These are phyloP conservation scores for Seminavis robusta DNA, from an alignment of 108 stramenopile genomes.

Conservation along the genomic window DNA sequence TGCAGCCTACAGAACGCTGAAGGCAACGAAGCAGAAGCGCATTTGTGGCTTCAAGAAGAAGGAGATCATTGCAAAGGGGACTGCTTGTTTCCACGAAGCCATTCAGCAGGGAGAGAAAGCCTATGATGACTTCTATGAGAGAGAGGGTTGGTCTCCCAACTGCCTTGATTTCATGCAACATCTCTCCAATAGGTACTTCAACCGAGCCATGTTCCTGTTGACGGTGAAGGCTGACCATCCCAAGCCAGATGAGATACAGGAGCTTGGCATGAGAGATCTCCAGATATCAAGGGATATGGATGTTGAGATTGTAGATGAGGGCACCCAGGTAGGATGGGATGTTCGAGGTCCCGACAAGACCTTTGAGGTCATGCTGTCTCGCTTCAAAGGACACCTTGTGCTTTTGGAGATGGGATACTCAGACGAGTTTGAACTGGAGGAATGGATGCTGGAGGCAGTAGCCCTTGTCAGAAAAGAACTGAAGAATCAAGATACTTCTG, in stretches of 20 bases:
- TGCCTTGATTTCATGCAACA: slow-evolving; percentile 46
- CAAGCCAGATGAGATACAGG: slow-evolving; percentile 21
- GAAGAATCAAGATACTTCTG: slow-evolving; percentile 9
- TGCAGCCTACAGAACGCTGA: slow-evolving; percentile 39
- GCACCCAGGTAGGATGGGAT: slow-evolving; percentile 19
- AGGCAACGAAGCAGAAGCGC: slow-evolving; percentile 1
- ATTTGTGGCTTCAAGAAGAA: slow-evolving; percentile 20
- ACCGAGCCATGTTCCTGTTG: slow-evolving; percentile 60
- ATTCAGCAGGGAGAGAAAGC: slow-evolving; percentile 46
- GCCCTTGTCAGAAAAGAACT: slow-evolving; percentile 8
- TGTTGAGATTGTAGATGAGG: slow-evolving; percentile 39
- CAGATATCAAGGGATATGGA: slow-evolving; percentile 24
- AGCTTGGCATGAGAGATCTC: slow-evolving; percentile 5
- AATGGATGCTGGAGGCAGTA: slow-evolving; percentile 22
- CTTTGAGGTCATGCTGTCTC: slow-evolving; percentile 39
- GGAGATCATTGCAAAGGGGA: slow-evolving; percentile 25
- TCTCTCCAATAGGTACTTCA: slow-evolving; percentile 61
- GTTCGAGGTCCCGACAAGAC: slow-evolving; percentile 26
- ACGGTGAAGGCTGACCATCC: slow-evolving; percentile 17
- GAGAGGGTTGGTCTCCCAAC: slow-evolving; percentile 45
- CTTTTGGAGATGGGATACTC: slow-evolving; percentile 35
- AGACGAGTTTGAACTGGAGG: slow-evolving; percentile 25
- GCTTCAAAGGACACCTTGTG: slow-evolving; percentile 36
- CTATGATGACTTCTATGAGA: slow-evolving; percentile 35
- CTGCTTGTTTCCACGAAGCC: slow-evolving; percentile 27